These are phyloP conservation scores for Blastobotrys chiropterorum DNA, from an alignment of 805 yeast species.

Conservation along the genomic window DNA sequence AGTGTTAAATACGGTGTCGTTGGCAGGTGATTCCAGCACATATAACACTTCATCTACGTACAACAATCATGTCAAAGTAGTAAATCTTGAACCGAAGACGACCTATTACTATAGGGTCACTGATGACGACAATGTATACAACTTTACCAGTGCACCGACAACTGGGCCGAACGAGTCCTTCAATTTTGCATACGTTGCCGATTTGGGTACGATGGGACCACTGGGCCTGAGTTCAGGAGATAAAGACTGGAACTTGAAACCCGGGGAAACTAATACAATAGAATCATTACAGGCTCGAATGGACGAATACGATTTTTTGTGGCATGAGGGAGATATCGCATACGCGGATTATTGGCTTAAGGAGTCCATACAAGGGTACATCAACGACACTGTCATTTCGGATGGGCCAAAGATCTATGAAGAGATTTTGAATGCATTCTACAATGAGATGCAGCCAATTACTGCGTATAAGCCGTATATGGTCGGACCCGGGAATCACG, in stretches of 20 bases:
- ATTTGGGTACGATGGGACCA: slow-evolving; percentile 17
- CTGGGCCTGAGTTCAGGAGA: slow-evolving; percentile 15
- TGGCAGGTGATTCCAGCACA: slow-evolving; percentile 18
- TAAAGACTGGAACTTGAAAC: slow-evolving; percentile 11
- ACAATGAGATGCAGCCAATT: slow-evolving; percentile 17
- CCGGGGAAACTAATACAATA: slow-evolving; percentile 19
- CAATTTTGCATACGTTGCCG: slow-evolving; percentile 17
- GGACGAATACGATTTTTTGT: slow-evolving; percentile 22
- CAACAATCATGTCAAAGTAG: slow-evolving; percentile 23
- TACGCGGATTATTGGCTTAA: slow-evolving; percentile 30
- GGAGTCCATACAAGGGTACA: slow-evolving; percentile 15
- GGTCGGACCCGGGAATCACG: slow-evolving; percentile 27
- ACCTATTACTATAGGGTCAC: slow-evolving; percentile 21
- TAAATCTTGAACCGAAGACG: slow-evolving; percentile 20
- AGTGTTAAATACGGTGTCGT: slow-evolving; percentile 4
- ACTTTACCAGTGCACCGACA: slow-evolving; percentile 17
- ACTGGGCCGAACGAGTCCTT: slow-evolving; percentile 10
- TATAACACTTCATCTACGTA: slow-evolving; percentile 20
- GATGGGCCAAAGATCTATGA: slow-evolving; percentile 17
- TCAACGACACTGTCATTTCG: slow-evolving; percentile 9
- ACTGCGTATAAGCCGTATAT: slow-evolving; percentile 21
- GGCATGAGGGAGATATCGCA: slow-evolving; percentile 29
- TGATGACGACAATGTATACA: slow-evolving; percentile 5
- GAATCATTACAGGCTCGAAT: slow-evolving; percentile 10
- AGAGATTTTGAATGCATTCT: slow-evolving; percentile 21